A percentile compares a stretch with the other conserved stretches of the same genome.
Conservation (phyloP, 805 yeast species). For the Starmerella asiatica region DNA sequence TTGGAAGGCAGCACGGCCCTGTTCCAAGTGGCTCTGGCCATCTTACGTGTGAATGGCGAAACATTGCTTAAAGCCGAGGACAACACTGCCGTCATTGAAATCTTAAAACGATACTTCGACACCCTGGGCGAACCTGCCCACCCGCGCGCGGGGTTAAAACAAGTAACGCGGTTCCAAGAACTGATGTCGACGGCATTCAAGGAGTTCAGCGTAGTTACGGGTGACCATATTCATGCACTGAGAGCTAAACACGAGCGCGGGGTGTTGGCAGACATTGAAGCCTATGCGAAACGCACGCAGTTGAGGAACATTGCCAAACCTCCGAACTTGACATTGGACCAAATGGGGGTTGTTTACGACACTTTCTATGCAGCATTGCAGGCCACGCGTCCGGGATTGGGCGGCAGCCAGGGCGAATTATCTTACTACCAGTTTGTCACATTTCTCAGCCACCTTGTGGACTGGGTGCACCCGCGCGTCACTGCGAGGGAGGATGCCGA, state of each 20-base stretch:
- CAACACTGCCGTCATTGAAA: conserved; percentile 81
- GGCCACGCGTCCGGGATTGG: conserved; percentile 40
- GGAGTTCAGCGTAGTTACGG: conserved; percentile 72
- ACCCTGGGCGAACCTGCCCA: conserved; percentile 61
- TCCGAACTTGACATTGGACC: conserved; percentile 41
- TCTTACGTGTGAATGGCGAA: conserved; percentile 80
- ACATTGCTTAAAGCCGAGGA: conserved; percentile 65
- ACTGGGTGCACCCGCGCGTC: conserved; percentile 41
- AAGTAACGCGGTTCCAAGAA: conserved; percentile 76
- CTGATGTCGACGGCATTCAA: conserved; percentile 81
- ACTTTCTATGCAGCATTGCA: conserved; percentile 66
- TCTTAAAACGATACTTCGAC: conserved; percentile 69
- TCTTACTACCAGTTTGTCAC: conserved; percentile 53
- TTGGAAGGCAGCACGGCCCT: conserved; percentile 78
- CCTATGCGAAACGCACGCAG: conserved; percentile 85
- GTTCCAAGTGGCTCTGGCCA: conserved; percentile 86
- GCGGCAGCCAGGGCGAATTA: conserved; percentile 46
- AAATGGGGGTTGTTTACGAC: conserved; percentile 66
- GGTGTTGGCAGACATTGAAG: conserved; percentile 74
- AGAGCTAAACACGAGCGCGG: conserved; percentile 59
- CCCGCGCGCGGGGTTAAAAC: conserved; percentile 49
- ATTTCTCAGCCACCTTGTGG: conserved; percentile 68
- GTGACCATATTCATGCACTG: conserved; percentile 53
- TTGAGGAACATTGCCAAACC: conserved; percentile 72
- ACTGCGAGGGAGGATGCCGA: conserved; percentile 20